Percentiles rank a stretch among this genome's conserved stretches.
These are phyloP conservation scores for Tuctoria greenei DNA, from an alignment of 176 grass and related monocot genomes.

Conservation along the genomic window DNA sequence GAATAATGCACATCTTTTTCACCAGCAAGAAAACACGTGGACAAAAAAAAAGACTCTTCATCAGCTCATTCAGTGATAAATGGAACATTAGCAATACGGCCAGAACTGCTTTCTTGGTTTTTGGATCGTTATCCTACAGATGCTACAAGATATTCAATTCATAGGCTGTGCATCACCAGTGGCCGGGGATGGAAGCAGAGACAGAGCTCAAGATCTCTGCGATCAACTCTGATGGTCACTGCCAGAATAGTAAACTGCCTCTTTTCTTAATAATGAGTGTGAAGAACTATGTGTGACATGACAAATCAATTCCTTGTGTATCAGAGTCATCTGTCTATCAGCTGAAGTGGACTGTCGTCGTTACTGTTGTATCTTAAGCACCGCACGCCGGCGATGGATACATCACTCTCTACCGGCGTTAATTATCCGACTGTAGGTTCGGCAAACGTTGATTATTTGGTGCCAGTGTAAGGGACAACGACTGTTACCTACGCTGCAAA, in stretches of 20 bases:
- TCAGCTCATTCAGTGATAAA: neutral
- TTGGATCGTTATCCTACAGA: neutral
- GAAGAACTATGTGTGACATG: slow-evolving; percentile 11
- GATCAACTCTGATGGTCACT: slow-evolving; percentile 23
- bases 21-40: slow-evolving; percentile 4
- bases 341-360: slow-evolving; percentile 8
- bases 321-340: slow-evolving; percentile 14
- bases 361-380: neutral
- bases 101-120: neutral
- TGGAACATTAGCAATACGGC: neutral
- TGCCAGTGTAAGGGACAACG: slow-evolving; percentile 32
- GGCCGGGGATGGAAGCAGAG: neutral
- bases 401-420: slow-evolving; percentile 31
- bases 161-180: slow-evolving; percentile 4
- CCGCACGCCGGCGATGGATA: neutral
- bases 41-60: slow-evolving; percentile 8
- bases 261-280: slow-evolving; percentile 21
- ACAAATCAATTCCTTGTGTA: slow-evolving; percentile 31
- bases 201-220: slow-evolving; percentile 17
- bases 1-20: slow-evolving; percentile 4
- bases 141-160: slow-evolving; percentile 9
- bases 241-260: slow-evolving; percentile 2
- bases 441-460: slow-evolving; percentile 14
- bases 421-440: slow-evolving; percentile 13
- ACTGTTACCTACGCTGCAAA: slow-evolving; percentile 41